Evolutionary conservation across 2,329 filamentous ascomycete species (phyloP).

Genomic region (Diaporthe sp.): DNA sequence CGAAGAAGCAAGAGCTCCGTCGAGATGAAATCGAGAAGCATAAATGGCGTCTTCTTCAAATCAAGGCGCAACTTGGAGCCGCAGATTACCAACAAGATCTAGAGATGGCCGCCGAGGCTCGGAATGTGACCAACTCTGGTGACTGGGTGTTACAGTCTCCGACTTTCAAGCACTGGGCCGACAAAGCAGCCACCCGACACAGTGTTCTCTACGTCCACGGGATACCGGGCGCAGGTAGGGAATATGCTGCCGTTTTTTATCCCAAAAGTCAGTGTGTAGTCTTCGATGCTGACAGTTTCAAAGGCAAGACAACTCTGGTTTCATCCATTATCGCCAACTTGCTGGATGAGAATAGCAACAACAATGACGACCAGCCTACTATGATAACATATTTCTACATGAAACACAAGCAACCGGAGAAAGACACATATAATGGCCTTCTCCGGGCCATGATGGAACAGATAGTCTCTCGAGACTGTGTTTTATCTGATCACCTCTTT

Average conservation of each 20-base stretch:
- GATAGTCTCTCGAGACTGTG: neutral
- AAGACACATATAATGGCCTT: neutral
- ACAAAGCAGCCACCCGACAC: neutral
- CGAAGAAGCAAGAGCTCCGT: neutral
- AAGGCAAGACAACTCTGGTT: neutral
- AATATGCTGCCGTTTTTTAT: too few species aligned
- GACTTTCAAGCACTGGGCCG: neutral
- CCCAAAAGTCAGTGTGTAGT: too few species aligned
- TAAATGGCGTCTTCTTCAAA: neutral
- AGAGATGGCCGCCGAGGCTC: neutral
- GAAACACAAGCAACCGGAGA: neutral
- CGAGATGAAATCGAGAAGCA: neutral
- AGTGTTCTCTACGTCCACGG: slow-evolving; percentile 17
- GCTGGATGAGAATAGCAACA: neutral
- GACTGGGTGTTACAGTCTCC: neutral
- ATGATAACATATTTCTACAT: neutral
- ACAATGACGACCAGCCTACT: neutral
- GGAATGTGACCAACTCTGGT: neutral
- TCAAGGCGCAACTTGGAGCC: neutral
- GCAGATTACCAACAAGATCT: slow-evolving; percentile 11
- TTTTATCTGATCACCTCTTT: neutral
- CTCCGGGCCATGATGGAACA: slow-evolving; percentile 12
- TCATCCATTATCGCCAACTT: neutral
- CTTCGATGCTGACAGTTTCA: neutral
- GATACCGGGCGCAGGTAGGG: slow-evolving; percentile 17